Percentiles rank a stretch among this genome's conserved stretches.
Evolutionary conservation across 352 stramenopile species (phyloP).

Genomic region (Pythium aquatile): DNA sequence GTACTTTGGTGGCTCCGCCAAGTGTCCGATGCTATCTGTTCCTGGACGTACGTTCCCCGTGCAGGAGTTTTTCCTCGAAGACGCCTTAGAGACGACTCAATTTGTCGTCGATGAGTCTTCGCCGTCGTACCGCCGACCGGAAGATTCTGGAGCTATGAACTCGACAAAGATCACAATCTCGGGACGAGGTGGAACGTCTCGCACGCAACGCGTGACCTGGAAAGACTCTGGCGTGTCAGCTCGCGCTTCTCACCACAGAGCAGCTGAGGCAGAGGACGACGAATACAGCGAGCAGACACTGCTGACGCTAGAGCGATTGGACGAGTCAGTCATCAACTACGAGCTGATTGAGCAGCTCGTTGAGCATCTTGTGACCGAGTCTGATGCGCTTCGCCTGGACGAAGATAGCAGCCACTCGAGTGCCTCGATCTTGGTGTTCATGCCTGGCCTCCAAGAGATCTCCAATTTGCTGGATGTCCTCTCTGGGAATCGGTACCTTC

Average conservation of each 20-base stretch:
- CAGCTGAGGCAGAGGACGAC: slow-evolving; percentile 33
- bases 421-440: slow-evolving; percentile 94
- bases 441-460: slow-evolving; percentile 95
- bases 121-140: slow-evolving; percentile 39
- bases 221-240: slow-evolving; percentile 16
- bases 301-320: slow-evolving; percentile 77
- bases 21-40: slow-evolving; percentile 87
- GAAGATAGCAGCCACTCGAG: slow-evolving; percentile 24
- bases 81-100: slow-evolving; percentile 86
- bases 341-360: slow-evolving; percentile 91
- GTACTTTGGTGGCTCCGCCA: slow-evolving; percentile 90
- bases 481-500: slow-evolving; percentile 47
- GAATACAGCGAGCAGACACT: slow-evolving; percentile 89
- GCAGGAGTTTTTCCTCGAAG: slow-evolving; percentile 94
- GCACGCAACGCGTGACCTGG: slow-evolving; percentile 65
- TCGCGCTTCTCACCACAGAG: background rate
- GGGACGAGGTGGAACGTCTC: slow-evolving; percentile 57
- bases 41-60: slow-evolving; percentile 97
- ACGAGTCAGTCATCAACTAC: slow-evolving; percentile 94
- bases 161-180: slow-evolving; percentile 66
- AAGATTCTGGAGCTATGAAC: slow-evolving; percentile 9
- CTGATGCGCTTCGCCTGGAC: slow-evolving; percentile 27
- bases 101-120: slow-evolving; percentile 84
- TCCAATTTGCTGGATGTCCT: slow-evolving; percentile 77
- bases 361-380: slow-evolving; percentile 71